Conservation (phyloP, 805 yeast species). For the Candida berthetii region DNA sequence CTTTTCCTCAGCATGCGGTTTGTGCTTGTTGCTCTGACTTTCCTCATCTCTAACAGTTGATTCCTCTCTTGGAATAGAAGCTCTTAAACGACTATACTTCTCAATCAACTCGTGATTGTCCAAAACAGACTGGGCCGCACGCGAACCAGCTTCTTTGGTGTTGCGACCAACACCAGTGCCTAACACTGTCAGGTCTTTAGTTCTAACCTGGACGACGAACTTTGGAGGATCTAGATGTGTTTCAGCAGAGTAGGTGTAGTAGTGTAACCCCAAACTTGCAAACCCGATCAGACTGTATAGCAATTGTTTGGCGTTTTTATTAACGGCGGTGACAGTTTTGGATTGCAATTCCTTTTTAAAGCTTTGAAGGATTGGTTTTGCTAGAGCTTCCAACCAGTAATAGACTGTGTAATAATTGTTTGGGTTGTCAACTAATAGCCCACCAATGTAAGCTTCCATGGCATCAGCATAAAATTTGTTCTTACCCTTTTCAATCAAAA, state of each 20-base stretch:
- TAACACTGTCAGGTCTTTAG: conserved; percentile 54
- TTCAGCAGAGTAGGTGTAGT: conserved; percentile 25
- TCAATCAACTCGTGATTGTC: conserved; percentile 52
- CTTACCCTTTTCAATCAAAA: conserved; percentile 41
- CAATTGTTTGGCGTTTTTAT: conserved; percentile 68
- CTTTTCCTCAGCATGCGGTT: no score
- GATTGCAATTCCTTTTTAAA: conserved; percentile 3
- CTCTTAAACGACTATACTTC: conserved; percentile 53
- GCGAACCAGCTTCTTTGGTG: conserved; percentile 69
- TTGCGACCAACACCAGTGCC: conserved; percentile 72
- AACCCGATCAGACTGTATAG: conserved; percentile 77
- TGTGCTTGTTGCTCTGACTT: no score
- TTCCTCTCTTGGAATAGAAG: conserved; percentile 38
- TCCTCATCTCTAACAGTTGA: conserved; percentile 5
- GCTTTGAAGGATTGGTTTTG: conserved; percentile 35
- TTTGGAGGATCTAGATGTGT: conserved; percentile 18
- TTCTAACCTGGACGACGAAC: conserved; percentile 58
- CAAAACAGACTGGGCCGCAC: conserved; percentile 83
- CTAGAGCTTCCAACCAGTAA: conserved; percentile 49
- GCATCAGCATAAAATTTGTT: conserved; percentile 81
- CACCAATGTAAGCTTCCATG: conserved; percentile 93
- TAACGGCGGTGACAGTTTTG: conserved; percentile 24
- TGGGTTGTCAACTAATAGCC: conserved; percentile 54
- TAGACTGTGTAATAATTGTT: conserved; percentile 41
- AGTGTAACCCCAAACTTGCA: conserved; percentile 53